phyloP scores from a whole-genome alignment of 164 flowering plant species.

The Saururus chinensis region DNA sequence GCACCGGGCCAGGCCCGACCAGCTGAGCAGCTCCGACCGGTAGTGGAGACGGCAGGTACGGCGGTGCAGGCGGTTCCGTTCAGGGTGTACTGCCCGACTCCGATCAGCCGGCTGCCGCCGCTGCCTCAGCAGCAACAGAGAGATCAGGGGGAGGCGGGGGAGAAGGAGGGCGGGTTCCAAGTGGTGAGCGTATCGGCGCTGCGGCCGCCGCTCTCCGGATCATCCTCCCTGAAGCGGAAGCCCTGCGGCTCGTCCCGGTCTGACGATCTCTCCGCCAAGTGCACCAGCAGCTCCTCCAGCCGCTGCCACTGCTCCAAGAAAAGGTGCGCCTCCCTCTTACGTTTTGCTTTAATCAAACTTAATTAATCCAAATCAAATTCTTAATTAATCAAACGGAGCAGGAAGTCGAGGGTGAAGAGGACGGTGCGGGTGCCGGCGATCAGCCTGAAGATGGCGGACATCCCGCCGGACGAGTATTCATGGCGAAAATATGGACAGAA shows the following conservation, averaged over 20 bases:
- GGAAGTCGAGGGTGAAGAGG: constrained; percentile 57
- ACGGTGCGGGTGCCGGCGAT: constrained; percentile 65
- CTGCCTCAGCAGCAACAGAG: constrained; percentile 24
- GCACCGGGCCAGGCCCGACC: neutral
- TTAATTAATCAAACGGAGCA: constrained; percentile 4
- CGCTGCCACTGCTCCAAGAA: constrained; percentile 69
- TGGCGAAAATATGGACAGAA: constrained; percentile 89
- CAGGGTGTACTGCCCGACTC: constrained; percentile 23
- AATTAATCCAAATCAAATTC: neutral
- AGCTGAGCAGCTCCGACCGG: neutral
- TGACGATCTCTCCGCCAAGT: constrained; percentile 33
- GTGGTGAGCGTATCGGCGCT: constrained; percentile 39
- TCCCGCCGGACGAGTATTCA: constrained; percentile 72
- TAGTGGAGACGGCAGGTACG: neutral
- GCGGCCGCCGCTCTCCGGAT: constrained; percentile 46
- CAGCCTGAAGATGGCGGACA: constrained; percentile 65
- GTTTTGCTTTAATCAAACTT: neutral
- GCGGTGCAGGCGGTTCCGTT: neutral
- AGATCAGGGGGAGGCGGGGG: constrained; percentile 11
- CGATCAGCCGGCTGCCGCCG: constrained; percentile 57
- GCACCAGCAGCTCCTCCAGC: constrained; percentile 24
- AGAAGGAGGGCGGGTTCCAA: constrained; percentile 15
- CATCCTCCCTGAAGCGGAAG: constrained; percentile 47
- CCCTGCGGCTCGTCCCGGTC: constrained; percentile 28
- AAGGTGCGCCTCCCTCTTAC: constrained; percentile 22